phyloP scores from a whole-genome alignment of 164 flowering plant genomes.

The Magnolia sinica region DNA sequence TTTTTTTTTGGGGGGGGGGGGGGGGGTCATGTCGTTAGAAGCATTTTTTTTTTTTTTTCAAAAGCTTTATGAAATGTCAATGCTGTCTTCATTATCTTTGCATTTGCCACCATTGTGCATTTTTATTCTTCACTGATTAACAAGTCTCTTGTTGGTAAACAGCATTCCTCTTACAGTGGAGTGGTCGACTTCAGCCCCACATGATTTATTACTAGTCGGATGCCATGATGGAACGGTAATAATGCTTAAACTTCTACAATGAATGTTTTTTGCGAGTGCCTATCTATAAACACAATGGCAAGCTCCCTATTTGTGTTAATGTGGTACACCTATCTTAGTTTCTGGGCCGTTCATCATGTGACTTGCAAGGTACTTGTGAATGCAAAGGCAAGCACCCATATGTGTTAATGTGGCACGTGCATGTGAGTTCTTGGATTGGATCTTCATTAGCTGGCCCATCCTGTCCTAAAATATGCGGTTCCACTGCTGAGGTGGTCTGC shows the following conservation, averaged over 20 bases:
- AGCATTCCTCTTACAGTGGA: constrained; percentile 94
- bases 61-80: background rate
- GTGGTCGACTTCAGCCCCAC: constrained; percentile 76
- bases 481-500: no score
- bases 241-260: background rate
- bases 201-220: constrained; percentile 78
- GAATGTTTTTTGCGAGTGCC: background rate
- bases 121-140: constrained; percentile 4
- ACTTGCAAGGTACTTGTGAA: no score
- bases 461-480: no score
- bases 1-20: no score
- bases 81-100: background rate
- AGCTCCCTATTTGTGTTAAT: background rate
- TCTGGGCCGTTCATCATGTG: no score
- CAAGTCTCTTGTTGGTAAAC: constrained; percentile 19
- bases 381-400: no score
- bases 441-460: no score
- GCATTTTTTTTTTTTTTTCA: no score
- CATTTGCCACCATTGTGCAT: background rate
- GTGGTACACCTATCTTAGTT: no score
- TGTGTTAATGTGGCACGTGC: no score
- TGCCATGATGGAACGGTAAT: constrained; percentile 97
- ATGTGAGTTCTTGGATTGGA: no score
- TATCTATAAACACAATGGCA: background rate
- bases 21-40: no score